Conservation (phyloP, 2,329 filamentous ascomycete species). For the Rachicladosporium sp. region DNA sequence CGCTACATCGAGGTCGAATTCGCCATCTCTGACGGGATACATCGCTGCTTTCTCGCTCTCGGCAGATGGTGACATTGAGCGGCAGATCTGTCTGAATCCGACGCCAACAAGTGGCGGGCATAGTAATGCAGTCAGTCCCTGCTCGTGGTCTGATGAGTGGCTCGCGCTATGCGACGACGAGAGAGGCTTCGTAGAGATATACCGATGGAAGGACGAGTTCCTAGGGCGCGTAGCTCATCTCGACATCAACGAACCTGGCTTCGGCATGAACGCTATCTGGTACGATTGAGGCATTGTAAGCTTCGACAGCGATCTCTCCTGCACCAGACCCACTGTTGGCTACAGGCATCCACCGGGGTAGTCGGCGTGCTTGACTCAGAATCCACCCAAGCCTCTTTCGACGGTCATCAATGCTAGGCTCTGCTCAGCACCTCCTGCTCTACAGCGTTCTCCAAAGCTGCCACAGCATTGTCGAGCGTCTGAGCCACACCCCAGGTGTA, state of each 20-base stretch:
- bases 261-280: conserved; percentile 96
- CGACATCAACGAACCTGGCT: conserved; percentile 73
- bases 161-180: conserved; percentile 82
- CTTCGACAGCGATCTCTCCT: too few species aligned
- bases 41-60: conserved; percentile 66
- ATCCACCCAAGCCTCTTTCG: too few species aligned
- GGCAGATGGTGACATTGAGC: conserved; percentile 55
- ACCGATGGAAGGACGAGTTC: conserved; percentile 74
- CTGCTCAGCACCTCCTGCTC: conserved; percentile 18
- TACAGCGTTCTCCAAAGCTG: conserved; percentile 26
- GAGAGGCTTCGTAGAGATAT: conserved; percentile 77
- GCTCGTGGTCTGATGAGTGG: conserved; percentile 78
- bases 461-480: conserved; percentile 26
- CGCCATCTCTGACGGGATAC: conserved; percentile 65
- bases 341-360: too few species aligned
- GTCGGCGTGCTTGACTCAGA: too few species aligned
- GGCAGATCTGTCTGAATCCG: conserved; percentile 68
- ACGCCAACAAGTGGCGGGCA: conserved; percentile 81
- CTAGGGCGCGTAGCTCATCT: conserved; percentile 64
- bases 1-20: conserved; percentile 70
- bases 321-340: too few species aligned
- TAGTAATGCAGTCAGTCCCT: conserved; percentile 76
- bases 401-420: too few species aligned
- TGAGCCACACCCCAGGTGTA: conserved; percentile 25
- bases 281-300: conserved; percentile 32